Evolutionary conservation across 2,329 filamentous ascomycete genomes (phyloP), one percentile per base, ranked within the genome.

Genomic region (Aspergillus terreus): DNA sequence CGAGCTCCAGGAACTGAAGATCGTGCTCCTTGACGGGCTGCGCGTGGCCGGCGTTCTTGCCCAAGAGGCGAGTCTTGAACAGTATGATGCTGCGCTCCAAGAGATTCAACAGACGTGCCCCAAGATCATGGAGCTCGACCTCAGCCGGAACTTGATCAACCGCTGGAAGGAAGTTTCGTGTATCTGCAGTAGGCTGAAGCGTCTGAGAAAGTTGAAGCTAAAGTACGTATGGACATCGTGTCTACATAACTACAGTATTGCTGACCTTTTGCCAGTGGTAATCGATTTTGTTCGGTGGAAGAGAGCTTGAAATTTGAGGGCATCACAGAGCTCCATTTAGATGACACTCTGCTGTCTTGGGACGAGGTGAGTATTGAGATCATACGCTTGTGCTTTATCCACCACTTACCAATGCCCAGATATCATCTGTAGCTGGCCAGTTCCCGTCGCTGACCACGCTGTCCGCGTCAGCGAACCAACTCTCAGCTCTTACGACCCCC

Each of bases 101-200:
- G 73, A 83, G 60, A 85, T 96, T 47, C 67, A 63, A 30, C 64
- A 71, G 15, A 75, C 76, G 2, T 84, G 81, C 63, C 79, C 81
- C 0, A 82, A 81, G 47, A 79, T 83, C 40, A 76, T 80, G 1
- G 89, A 96, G 64, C 76, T 97, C 43, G 92, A 96, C 65, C 70
- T 99, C 40, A 91, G 91, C 64, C 82, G 90, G 46, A 97, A 95
- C 67, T 69, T 96, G 32, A 84, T 97, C 62, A 83, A 85, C 50
- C 74, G 73, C 10, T 81, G 92, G 68, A 73, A 73, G 2, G 82
- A 88, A 21, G 79, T 96, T 9, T 79, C 83, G 15, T 76, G 80
- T 2, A 87, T 97, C 36, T 94, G 89, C 66, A 74, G 74, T 6
- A 82, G 87, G 57, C 74, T 97, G 33, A 78, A 80, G n/a, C 76